Percentiles rank a stretch among this genome's conserved stretches.
phyloP scores from a whole-genome alignment of 768 basidiomycete genomes.

The Lentinula guzmanii region DNA sequence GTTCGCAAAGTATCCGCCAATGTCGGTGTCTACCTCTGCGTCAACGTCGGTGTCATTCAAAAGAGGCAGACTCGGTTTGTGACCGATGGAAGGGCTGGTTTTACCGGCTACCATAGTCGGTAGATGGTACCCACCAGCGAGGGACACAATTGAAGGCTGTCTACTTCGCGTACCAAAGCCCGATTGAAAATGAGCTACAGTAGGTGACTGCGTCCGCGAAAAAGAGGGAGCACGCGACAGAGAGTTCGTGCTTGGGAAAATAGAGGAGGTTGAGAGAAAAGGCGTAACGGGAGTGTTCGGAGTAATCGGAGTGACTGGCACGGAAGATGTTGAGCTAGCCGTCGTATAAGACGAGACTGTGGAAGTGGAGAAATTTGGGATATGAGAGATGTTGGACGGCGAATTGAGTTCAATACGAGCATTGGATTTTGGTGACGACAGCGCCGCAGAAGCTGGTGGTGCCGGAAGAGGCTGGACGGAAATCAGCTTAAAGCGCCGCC shows the following conservation, averaged over 20 bases:
- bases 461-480: conserved; percentile 1
- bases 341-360: conserved; percentile 1
- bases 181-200: not conserved
- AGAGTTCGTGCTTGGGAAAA: not conserved
- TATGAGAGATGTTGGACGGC: not conserved
- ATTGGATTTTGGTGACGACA: not conserved
- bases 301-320: conserved; percentile 1
- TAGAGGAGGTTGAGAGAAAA: not conserved
- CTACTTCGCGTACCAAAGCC: not conserved
- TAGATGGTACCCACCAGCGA: conserved; percentile 5
- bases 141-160: conserved; percentile 3
- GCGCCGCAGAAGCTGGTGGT: not conserved
- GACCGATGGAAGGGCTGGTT: not conserved
- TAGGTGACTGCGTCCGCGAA: not conserved
- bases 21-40: not conserved
- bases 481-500: not conserved
- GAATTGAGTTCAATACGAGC: not conserved
- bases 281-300: not conserved
- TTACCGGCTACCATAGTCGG: conserved; percentile 1
- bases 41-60: conserved; percentile 1
- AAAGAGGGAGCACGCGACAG: not conserved
- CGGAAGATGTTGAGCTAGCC: conserved; percentile 1
- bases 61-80: not conserved
- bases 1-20: not conserved
- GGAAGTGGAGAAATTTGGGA: not conserved